phyloP scores from a whole-genome alignment of 2,329 filamentous ascomycete species.

The Calonectria ilicicola region DNA sequence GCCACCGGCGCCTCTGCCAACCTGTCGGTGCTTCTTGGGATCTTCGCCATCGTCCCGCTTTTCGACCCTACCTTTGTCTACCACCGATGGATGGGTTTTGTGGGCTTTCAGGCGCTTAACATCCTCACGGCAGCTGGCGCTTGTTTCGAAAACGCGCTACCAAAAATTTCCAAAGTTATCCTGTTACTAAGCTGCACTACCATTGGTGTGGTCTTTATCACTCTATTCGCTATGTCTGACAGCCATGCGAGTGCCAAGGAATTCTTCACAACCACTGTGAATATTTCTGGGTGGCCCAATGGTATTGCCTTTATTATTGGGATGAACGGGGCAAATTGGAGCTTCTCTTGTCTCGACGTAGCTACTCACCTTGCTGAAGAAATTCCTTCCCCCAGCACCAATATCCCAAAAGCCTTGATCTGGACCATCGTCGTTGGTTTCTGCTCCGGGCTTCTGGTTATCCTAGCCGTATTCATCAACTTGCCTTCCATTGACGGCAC shows the following conservation, averaged over 20 bases:
- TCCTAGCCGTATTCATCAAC: constrained; percentile 36
- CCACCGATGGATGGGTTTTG: constrained; percentile 43
- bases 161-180: constrained; percentile 40
- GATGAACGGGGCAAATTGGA: constrained; percentile 46
- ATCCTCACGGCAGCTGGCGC: constrained; percentile 32
- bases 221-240: constrained; percentile 41
- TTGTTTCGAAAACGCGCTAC: constrained; percentile 40
- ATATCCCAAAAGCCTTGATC: constrained; percentile 40
- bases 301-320: constrained; percentile 46
- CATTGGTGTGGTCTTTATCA: constrained; percentile 38
- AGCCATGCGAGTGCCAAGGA: constrained; percentile 28
- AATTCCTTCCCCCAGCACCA: constrained; percentile 40
- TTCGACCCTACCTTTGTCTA: constrained; percentile 40
- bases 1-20: constrained; percentile 40
- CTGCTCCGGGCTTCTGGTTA: constrained; percentile 33
- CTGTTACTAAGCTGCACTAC: constrained; percentile 42
- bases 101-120: constrained; percentile 42
- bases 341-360: constrained; percentile 45
- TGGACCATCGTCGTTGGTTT: constrained; percentile 41
- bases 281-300: constrained; percentile 40
- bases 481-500: constrained; percentile 27
- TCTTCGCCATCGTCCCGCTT: constrained; percentile 36
- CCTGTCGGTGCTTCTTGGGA: constrained; percentile 36
- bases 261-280: constrained; percentile 38
- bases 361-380: constrained; percentile 45